phyloP scores from a whole-genome alignment of 306 rosid genomes.

The Aeschynomene evenia region DNA sequence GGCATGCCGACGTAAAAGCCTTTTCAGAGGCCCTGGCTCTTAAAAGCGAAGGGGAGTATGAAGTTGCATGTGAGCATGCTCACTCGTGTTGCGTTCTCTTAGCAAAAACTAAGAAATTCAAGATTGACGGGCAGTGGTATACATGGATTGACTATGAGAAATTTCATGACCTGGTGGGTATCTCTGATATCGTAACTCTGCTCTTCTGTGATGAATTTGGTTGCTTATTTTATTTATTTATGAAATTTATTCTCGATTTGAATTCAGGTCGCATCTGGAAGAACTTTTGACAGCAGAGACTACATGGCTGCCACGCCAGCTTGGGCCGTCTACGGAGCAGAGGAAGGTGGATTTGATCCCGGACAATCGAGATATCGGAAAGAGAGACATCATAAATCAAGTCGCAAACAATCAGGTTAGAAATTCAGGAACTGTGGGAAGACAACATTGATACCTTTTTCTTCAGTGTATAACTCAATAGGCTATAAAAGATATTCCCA shows the following conservation, averaged over 20 bases:
- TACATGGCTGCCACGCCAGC: slow-evolving; percentile 91
- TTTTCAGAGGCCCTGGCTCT: slow-evolving; percentile 84
- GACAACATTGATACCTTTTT: slow-evolving; percentile 14
- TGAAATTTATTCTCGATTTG: slow-evolving; percentile 13
- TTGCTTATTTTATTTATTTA: background rate
- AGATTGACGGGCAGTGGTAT: slow-evolving; percentile 81
- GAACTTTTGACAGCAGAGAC: slow-evolving; percentile 69
- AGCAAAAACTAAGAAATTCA: slow-evolving; percentile 86
- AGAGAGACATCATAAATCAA: slow-evolving; percentile 85
- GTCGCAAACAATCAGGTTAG: slow-evolving; percentile 52
- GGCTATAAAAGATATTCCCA: slow-evolving; percentile 30
- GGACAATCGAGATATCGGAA: slow-evolving; percentile 73
- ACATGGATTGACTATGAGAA: slow-evolving; percentile 97
- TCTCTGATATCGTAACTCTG: background rate
- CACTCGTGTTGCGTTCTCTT: slow-evolving; percentile 96
- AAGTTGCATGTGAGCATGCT: slow-evolving; percentile 92
- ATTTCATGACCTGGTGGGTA: slow-evolving; percentile 84
- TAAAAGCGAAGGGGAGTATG: slow-evolving; percentile 83
- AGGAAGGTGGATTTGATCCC: slow-evolving; percentile 95
- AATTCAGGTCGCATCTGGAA: slow-evolving; percentile 87
- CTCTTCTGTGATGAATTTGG: slow-evolving; percentile 16
- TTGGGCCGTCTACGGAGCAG: slow-evolving; percentile 92
- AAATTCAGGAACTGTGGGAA: slow-evolving; percentile 19
- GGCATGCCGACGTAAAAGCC: slow-evolving; percentile 93
- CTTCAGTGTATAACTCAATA: slow-evolving; percentile 20